Conservation (phyloP, 495 filamentous ascomycete genomes). For the Aspergillus olivimuriae region DNA sequence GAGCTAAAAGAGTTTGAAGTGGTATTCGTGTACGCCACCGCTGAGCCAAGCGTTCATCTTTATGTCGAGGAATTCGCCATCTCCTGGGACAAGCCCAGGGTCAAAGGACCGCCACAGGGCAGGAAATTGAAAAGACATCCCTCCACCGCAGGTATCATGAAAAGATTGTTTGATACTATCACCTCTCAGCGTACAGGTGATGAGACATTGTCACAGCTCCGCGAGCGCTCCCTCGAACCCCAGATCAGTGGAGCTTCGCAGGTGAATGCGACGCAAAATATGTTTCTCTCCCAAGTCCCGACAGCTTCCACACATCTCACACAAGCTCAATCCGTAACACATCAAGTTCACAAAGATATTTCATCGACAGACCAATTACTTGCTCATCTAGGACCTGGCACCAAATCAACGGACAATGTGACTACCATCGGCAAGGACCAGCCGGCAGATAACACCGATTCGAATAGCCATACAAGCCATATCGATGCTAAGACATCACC, state of each 20-base stretch:
- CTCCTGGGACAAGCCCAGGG: constrained; percentile 19
- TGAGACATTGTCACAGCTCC: no score
- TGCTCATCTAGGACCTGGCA: no score
- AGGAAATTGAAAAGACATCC: constrained; percentile 15
- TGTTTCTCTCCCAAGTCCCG: constrained; percentile 5
- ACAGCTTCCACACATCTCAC: neutral
- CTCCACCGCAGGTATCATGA: constrained; percentile 13
- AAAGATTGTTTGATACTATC: neutral
- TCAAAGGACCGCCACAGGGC: constrained; percentile 18
- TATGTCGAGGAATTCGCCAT: constrained; percentile 31
- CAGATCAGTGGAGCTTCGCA: neutral
- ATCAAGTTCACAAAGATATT: neutral
- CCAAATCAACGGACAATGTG: no score
- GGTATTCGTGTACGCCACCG: constrained; percentile 26
- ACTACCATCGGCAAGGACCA: no score
- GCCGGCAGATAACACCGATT: no score
- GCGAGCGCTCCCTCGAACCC: no score
- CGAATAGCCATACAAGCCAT: no score
- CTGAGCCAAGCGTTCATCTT: constrained; percentile 22
- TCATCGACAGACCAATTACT: no score
- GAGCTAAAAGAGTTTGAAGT: constrained; percentile 35
- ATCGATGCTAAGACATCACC: no score
- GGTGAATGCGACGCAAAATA: constrained; percentile 2
- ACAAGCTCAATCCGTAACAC: neutral
- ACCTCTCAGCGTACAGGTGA: neutral